phyloP scores from a whole-genome alignment of 176 grass and related monocot genomes.

The Eleusine coracana region DNA sequence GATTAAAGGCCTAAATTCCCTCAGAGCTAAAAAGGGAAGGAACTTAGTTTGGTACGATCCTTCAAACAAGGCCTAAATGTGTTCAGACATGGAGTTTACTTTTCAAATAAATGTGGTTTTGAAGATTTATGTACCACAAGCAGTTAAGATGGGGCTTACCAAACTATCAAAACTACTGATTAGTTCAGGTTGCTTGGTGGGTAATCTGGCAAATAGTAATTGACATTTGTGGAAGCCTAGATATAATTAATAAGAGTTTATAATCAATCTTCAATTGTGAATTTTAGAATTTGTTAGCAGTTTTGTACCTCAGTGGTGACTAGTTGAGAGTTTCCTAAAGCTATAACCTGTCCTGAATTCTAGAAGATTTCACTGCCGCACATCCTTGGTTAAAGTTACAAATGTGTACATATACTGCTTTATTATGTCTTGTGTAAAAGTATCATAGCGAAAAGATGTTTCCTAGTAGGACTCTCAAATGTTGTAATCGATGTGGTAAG shows the following conservation, averaged over 20 bases:
- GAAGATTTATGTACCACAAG: background rate
- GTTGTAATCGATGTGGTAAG: constrained; percentile 6
- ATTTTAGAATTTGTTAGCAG: background rate
- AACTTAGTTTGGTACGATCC: too few species aligned
- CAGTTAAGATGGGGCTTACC: background rate
- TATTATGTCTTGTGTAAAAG: background rate
- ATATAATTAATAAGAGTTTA: background rate
- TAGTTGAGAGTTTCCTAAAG: background rate
- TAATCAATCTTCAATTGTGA: background rate
- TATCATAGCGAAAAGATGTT: background rate
- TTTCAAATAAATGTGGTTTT: background rate
- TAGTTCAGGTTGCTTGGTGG: background rate
- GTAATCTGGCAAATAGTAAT: background rate
- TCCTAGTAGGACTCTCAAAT: constrained; percentile 8
- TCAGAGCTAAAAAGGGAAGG: too few species aligned
- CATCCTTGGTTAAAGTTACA: constrained; percentile 17
- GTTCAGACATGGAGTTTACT: background rate
- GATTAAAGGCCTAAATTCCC: background rate
- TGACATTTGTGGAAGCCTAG: background rate
- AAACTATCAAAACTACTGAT: background rate
- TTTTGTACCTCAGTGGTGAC: background rate
- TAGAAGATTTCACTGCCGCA: background rate
- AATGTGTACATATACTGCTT: constrained; percentile 13
- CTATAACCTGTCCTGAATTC: background rate
- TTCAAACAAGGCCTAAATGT: background rate